Evolutionary conservation across 1,284 basidiomycete species (phyloP), one percentile per base, ranked within the genome.

Genomic region (Rhodotorula sp.): DNA sequence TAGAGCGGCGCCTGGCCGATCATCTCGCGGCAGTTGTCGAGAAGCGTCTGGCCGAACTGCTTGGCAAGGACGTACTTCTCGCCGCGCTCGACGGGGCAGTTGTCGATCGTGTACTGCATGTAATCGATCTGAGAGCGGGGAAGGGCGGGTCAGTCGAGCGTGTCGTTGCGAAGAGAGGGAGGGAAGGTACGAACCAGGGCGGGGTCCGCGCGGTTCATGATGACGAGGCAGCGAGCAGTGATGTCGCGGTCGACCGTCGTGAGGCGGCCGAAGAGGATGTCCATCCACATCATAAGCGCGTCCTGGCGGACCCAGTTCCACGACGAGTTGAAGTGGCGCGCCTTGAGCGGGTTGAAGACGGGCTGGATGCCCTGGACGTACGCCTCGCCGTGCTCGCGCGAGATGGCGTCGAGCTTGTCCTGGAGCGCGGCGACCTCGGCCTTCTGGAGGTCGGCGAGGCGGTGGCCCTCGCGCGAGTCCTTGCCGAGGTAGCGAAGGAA

Each of bases 221-320:
- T 91, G 66, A 92, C 90, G 78, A 99, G 94, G 84, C 95, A 98
- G 70, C 94, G 91, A 78, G 92, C 92, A n/a, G 94, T 97, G 83
- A 97, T 94, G 76, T 83, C 82, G 62, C 79, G 84, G 82, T 97
- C 94, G 77, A 97, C 91, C 41, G 93, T 92, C 44, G 90, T 94
- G 72, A 97, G 87, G 59, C 91, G 89, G 60, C 96, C 96, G 79
- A 94, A 94, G 80, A 97, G 92, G 82, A 98, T 96, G 81, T 97
- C 95, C 84, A 95, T 97, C 84, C 90, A 98, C 91, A 98, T 93
- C 72, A 92, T 85, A 54, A 98, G 86, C 37, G 94, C 92, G 76
- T 96, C 94, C 69, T 81, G 80, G 77, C 96, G 90, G 64, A 92
- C 94, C 97, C 96, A 99, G 82, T 99, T 99, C 96, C 96, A 99